Base-by-base conservation (phyloP, 345 rosid genomes). In the Aurinia saxatilis region DNA sequence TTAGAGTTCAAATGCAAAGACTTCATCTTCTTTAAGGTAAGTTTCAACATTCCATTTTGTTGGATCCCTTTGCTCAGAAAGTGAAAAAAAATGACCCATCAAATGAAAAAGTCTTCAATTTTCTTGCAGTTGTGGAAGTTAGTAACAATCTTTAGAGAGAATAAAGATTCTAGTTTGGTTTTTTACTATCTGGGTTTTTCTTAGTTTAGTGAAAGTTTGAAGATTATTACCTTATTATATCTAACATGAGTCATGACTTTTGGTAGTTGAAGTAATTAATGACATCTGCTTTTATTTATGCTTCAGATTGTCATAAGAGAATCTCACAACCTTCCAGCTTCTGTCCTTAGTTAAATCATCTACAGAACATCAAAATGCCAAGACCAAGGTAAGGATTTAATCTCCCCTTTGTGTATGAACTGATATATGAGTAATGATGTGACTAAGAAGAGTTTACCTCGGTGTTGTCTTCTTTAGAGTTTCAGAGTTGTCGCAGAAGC, bases 401-500 rank as follows among this genome's bases (percentile, higher is more conserved):
- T 25, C 48, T 66, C 8, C 11, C n/a, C 16, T 48, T 21, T 25
- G 49, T 38, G 14, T 37, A 7, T 27, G 37, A 27, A 40, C 45
- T 12, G 12, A 0, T 16, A 30, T 2, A 9, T 2, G 40, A 13
- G 63, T 49, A 38, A 10, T 50, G 12, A n/a, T 53, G 34, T 36
- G 57, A 38, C 19, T 56, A 15, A 47, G 3, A 9, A 5, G 10
- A 1, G 6, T 10, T 33, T 19, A 29, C 14, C 2, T 29, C 2
- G 60, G 17, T 48, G 16, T 54, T 53, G 52, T 39, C 12, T 34
- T 64, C 42, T 29, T 19, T 19, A 73, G 64, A 68, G 81, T 79
- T 14, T 66, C 89, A 21, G 98, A 92, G 73, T 49, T 79, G 75
- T 81, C 86, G 45, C 95, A 84, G 72, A 80, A 87, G 74, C 98